Base-by-base conservation (phyloP, 1,284 basidiomycete genomes). In the Apiotrichum brassicae region DNA sequence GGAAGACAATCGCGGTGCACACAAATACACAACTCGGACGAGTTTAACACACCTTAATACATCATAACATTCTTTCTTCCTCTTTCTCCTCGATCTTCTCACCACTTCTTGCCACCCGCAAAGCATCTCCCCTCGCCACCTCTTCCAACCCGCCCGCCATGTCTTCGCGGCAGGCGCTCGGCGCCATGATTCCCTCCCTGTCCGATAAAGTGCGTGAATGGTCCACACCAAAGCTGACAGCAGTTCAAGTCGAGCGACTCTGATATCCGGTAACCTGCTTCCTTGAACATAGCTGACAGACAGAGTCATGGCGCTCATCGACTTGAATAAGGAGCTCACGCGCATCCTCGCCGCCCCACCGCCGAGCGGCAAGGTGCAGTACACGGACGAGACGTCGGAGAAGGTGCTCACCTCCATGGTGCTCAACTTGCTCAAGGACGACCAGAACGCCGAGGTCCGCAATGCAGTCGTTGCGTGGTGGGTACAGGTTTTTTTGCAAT, bases 401-500 rank as follows among this genome's bases (percentile, higher is more conserved):
- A 82, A 78, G 66, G 87, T 85, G 62, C 82, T 90, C 26, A 77
- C 91, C 39, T 80, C 79, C 38, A 82, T 86, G 63, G 90, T 95
- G 1, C 77, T 97, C 20, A 77, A 82, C 20, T 79, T 94, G 11
- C 84, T 95, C 12, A 84, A 88, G 64, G 95, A 98, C 75, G 84
- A 30, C 14, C 14, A 84, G 73, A 97, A 95, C 63, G 90, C 89
- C 14, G 94, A 98, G 75, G 95, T 98, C 58, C 97, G 97, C 78
- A 97, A 97, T 69, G 86, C 92, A 66, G 90, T 91, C 2, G 93
- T 95, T 14, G 89, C 91, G 76, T 92, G 89, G 93, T 89, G 61
- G 61, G 57, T 58, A 22, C 8, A 24, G 11, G 5, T 13, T 16
- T 18, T n/a, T 12, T 14, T 22, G 20, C 22, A 18, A 12, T 38